Conservation (phyloP, 176 grass and related monocot genomes). For the Panicum miliaceum region DNA sequence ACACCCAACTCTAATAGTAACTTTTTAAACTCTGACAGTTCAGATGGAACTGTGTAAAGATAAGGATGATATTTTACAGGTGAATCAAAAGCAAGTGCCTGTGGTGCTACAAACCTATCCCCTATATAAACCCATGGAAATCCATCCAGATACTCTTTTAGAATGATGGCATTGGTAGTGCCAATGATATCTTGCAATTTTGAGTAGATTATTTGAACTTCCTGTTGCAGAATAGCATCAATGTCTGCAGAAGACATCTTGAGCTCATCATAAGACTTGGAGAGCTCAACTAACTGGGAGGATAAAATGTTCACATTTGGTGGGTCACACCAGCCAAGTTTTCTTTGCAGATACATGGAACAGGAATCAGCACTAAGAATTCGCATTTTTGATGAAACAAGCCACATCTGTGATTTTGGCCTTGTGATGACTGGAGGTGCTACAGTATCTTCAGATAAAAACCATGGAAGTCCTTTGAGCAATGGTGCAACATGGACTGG, state of each 20-base stretch:
- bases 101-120: slow-evolving; percentile 73
- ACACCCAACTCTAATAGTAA: slow-evolving; percentile 84
- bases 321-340: slow-evolving; percentile 79
- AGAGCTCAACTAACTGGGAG: slow-evolving; percentile 86
- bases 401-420: slow-evolving; percentile 89
- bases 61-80: slow-evolving; percentile 97
- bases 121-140: slow-evolving; percentile 88
- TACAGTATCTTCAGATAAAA: slow-evolving; percentile 68
- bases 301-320: slow-evolving; percentile 67
- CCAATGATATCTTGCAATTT: slow-evolving; percentile 74
- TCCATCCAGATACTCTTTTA: slow-evolving; percentile 77
- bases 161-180: slow-evolving; percentile 47
- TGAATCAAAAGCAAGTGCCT: slow-evolving; percentile 93
- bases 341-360: slow-evolving; percentile 83
- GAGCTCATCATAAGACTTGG: slow-evolving; percentile 78
- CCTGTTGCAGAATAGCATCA: slow-evolving; percentile 68
- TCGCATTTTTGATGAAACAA: slow-evolving; percentile 86
- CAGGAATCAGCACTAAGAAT: slow-evolving; percentile 82
- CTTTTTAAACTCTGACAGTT: slow-evolving; percentile 79
- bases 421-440: slow-evolving; percentile 78
- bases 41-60: slow-evolving; percentile 94
- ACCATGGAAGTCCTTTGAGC: slow-evolving; percentile 85
- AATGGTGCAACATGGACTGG: slow-evolving; percentile 72
- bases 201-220: slow-evolving; percentile 68
- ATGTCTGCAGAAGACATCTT: slow-evolving; percentile 61